A percentile compares a stretch with the other conserved stretches of the same genome.
phyloP scores from a whole-genome alignment of 2,329 filamentous ascomycete genomes.

The Fonsecaea monophora region DNA sequence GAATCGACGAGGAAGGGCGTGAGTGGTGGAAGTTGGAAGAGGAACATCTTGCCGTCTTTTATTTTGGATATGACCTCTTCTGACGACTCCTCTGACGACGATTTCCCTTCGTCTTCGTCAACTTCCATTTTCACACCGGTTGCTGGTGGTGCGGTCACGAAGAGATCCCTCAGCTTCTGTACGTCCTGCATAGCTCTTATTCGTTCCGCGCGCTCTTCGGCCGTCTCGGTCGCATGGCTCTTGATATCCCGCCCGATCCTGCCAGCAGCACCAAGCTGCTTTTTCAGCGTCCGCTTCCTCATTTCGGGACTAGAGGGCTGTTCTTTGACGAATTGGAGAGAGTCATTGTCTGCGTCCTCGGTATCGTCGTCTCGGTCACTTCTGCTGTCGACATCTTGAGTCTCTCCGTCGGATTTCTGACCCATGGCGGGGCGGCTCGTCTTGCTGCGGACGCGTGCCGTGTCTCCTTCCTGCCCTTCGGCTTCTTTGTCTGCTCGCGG shows the following conservation, averaged over 20 bases:
- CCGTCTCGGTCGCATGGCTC: slow-evolving; percentile 33
- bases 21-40: slow-evolving; percentile 69
- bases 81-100: slow-evolving; percentile 8
- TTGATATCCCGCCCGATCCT: slow-evolving; percentile 26
- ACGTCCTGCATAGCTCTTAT: slow-evolving; percentile 43
- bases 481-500: slow-evolving; percentile 23
- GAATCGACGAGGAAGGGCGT: slow-evolving; percentile 62
- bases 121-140: slow-evolving; percentile 2
- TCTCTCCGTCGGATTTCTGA: slow-evolving; percentile 22
- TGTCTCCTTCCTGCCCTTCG: slow-evolving; percentile 19
- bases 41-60: slow-evolving; percentile 63
- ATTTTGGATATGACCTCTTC: slow-evolving; percentile 41
- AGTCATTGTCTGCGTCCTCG: slow-evolving; percentile 29
- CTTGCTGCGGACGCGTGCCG: background rate
- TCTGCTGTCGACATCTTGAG: slow-evolving; percentile 28
- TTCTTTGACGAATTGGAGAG: slow-evolving; percentile 38
- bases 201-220: slow-evolving; percentile 40
- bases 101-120: slow-evolving; percentile 28
- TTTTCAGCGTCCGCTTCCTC: slow-evolving; percentile 50
- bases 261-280: slow-evolving; percentile 23
- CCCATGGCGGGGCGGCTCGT: background rate
- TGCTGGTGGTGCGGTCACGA: slow-evolving; percentile 6
- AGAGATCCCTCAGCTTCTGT: slow-evolving; percentile 31
- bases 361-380: slow-evolving; percentile 43
- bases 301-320: slow-evolving; percentile 49